Evolutionary conservation across 2,329 filamentous ascomycete species (phyloP).

Genomic region (Mollisiaceae sp.): DNA sequence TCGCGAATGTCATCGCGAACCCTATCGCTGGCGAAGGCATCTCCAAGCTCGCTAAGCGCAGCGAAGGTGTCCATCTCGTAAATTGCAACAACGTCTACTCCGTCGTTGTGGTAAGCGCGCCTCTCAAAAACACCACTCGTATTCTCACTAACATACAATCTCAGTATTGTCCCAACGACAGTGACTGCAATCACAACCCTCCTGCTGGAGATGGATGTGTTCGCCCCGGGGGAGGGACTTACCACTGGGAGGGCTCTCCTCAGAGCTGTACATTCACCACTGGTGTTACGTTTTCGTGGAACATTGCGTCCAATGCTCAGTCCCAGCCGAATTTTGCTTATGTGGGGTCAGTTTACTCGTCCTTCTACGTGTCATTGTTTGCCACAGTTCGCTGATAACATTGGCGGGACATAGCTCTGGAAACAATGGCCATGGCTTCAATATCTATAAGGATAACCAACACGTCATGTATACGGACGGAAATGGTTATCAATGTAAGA

Average conservation of each 20-base stretch:
- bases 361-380: neutral
- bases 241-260: slow-evolving; percentile 7
- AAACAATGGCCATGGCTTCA: slow-evolving; percentile 10
- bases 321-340: neutral
- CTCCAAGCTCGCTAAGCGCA: slow-evolving; percentile 11
- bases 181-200: slow-evolving; percentile 12
- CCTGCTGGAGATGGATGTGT: slow-evolving; percentile 5
- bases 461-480: slow-evolving; percentile 17
- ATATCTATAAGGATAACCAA: slow-evolving; percentile 16
- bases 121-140: too few species aligned
- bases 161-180: slow-evolving; percentile 16
- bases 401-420: slow-evolving; percentile 3
- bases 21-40: neutral
- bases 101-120: slow-evolving; percentile 9
- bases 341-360: slow-evolving; percentile 9
- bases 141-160: neutral
- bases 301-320: slow-evolving; percentile 9
- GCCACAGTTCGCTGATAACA: neutral
- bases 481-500: slow-evolving; percentile 10
- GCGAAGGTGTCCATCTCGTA: slow-evolving; percentile 15
- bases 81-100: slow-evolving; percentile 15
- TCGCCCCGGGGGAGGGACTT: neutral
- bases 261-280: slow-evolving; percentile 13
- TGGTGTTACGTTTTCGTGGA: slow-evolving; percentile 10
- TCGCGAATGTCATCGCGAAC: neutral